These are phyloP conservation scores for Lumnitzera racemosa DNA, from an alignment of 345 rosid species.

Conservation along the genomic window DNA sequence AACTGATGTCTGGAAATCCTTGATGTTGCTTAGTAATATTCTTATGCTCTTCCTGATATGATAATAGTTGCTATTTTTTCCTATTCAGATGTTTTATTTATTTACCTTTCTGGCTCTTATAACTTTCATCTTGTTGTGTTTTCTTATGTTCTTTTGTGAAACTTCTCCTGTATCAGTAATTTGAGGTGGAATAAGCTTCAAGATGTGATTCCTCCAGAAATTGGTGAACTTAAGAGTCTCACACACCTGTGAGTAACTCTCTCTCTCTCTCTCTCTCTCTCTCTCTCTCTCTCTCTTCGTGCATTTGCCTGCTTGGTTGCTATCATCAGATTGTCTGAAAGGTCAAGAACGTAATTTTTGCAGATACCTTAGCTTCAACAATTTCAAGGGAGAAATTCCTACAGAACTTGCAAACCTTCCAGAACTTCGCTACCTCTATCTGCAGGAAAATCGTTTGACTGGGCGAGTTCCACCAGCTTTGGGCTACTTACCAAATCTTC, in stretches of 20 bases:
- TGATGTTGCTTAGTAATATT: no score
- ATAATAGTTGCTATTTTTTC: neutral
- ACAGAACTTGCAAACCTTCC: conserved; percentile 82
- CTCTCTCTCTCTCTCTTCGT: neutral
- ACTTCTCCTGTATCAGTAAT: conserved; percentile 38
- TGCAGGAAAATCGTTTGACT: conserved; percentile 82
- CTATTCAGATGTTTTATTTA: neutral
- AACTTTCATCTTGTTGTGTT: neutral
- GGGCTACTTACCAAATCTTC: conserved; percentile 56
- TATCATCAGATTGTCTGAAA: neutral
- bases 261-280: neutral
- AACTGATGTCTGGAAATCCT: no score
- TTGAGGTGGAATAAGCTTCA: conserved; percentile 94
- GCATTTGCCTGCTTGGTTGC: neutral
- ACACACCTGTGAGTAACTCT: conserved; percentile 69
- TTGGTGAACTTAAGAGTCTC: conserved; percentile 80
- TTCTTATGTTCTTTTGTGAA: neutral
- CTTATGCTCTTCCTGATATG: no score
- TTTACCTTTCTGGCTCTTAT: neutral
- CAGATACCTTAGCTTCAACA: conserved; percentile 91
- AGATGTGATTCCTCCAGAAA: conserved; percentile 83
- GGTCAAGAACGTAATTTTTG: neutral
- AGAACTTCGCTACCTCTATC: conserved; percentile 81
- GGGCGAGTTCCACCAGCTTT: conserved; percentile 85
- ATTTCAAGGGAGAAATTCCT: conserved; percentile 90